Conservation (phyloP, 495 filamentous ascomycete genomes). For the Penicillium simplicissimum region DNA sequence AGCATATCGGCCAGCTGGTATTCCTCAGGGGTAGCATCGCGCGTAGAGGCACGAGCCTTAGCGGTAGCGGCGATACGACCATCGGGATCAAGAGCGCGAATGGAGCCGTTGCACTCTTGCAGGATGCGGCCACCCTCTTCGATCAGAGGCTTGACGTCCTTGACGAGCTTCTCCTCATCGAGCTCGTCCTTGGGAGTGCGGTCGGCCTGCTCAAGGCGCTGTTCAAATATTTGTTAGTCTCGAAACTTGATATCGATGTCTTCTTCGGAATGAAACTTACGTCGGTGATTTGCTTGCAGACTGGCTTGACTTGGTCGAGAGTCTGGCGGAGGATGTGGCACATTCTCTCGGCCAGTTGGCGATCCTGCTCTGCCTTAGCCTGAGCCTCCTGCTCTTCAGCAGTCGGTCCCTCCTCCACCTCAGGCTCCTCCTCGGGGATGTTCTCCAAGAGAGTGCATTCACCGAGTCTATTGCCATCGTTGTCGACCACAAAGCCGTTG, state of each 20-base stretch:
- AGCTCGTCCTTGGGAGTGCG: constrained; percentile 85
- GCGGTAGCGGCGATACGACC: constrained; percentile 83
- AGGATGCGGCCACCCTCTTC: constrained; percentile 82
- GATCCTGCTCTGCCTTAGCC: constrained; percentile 63
- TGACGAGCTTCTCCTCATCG: constrained; percentile 86
- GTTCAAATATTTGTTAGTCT: constrained; percentile 22
- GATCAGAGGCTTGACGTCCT: constrained; percentile 80
- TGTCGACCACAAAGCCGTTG: constrained; percentile 80
- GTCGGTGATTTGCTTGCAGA: constrained; percentile 85
- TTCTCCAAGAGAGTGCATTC: constrained; percentile 79
- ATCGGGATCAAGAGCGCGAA: constrained; percentile 88
- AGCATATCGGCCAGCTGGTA: constrained; percentile 80
- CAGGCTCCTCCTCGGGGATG: constrained; percentile 54
- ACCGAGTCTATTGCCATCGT: constrained; percentile 77
- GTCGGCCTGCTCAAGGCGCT: constrained; percentile 80
- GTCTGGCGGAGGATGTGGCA: constrained; percentile 70
- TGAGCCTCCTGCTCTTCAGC: constrained; percentile 55
- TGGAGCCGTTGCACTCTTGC: constrained; percentile 83
- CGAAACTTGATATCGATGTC: not conserved
- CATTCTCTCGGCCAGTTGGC: constrained; percentile 78
- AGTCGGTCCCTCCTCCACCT: constrained; percentile 37
- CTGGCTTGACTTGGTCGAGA: constrained; percentile 77
- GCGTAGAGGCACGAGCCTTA: constrained; percentile 76
- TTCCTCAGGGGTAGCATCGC: constrained; percentile 84
- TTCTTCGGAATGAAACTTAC: constrained; percentile 40